Evolutionary conservation across 352 stramenopile genomes (phyloP).

Genomic region (Pythium volutum): DNA sequence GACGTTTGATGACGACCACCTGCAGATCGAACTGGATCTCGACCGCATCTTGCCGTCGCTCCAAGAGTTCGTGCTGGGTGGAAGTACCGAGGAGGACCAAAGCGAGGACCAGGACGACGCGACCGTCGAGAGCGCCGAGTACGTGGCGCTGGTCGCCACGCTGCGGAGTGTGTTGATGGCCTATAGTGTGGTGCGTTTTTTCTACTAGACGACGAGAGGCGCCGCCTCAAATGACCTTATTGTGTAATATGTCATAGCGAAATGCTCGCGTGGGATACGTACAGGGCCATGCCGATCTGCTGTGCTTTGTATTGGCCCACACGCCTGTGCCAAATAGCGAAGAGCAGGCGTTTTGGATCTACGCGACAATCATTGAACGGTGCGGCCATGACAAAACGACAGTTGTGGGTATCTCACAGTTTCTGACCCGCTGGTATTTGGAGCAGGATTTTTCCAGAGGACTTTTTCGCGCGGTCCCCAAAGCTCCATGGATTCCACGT

Average conservation of each 20-base stretch:
- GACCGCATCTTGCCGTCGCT: conserved; percentile 53
- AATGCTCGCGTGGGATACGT: conserved; percentile 75
- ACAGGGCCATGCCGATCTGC: conserved; percentile 65
- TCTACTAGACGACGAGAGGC: not conserved
- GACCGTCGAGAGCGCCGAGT: conserved; percentile 22
- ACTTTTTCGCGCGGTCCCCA: conserved; percentile 65
- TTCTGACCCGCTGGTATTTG: not conserved
- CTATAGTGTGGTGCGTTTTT: conserved; percentile 46
- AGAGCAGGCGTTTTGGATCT: conserved; percentile 72
- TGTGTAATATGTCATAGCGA: conserved; percentile 23
- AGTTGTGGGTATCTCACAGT: not conserved
- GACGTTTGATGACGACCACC: conserved; percentile 46
- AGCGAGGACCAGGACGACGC: conserved; percentile 22
- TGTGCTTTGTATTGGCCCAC: conserved; percentile 66
- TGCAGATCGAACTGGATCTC: conserved; percentile 72
- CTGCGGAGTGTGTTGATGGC: conserved; percentile 58
- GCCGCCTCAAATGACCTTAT: not conserved
- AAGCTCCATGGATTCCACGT: conserved; percentile 78
- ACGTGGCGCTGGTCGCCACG: conserved; percentile 26
- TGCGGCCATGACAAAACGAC: conserved; percentile 7
- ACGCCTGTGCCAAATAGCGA: conserved; percentile 38
- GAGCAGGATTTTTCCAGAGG: conserved; percentile 61
- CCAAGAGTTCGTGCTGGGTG: conserved; percentile 43
- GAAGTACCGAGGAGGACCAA: conserved; percentile 22
- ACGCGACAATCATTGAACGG: conserved; percentile 63